These are phyloP conservation scores for Pyrenochaeta sp. DNA, from an alignment of 2,329 filamentous ascomycete species.

Conservation along the genomic window DNA sequence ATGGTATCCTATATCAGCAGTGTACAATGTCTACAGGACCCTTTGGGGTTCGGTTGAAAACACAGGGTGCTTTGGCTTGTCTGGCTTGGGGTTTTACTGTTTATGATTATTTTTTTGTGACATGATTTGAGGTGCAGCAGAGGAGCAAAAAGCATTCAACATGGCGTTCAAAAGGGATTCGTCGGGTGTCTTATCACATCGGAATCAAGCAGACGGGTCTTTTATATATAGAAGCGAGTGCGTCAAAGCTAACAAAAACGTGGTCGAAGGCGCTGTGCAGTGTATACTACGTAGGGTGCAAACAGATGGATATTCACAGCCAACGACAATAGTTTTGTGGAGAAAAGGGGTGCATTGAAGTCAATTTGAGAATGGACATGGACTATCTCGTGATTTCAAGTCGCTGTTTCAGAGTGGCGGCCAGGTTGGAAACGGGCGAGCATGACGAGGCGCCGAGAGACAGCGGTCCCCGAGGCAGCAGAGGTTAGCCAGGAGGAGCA, in stretches of 20 bases:
- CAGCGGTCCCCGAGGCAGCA: constrained; percentile 8
- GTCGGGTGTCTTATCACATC: too few relatives aligned
- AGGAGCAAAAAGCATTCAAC: constrained; percentile 45
- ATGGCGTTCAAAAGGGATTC: constrained; percentile 46
- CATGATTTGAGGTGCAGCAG: constrained; percentile 7
- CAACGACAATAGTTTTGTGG: too few relatives aligned
- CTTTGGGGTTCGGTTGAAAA: background rate
- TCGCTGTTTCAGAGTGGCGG: constrained; percentile 1
- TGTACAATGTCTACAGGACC: background rate
- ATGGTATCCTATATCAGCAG: background rate
- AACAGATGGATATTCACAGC: too few relatives aligned
- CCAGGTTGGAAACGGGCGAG: background rate
- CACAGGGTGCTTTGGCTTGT: background rate
- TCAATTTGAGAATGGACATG: too few relatives aligned
- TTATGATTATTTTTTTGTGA: too few relatives aligned
- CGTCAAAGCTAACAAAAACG: too few relatives aligned
- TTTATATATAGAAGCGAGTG: too few relatives aligned
- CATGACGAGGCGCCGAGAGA: background rate
- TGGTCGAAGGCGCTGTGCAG: too few relatives aligned
- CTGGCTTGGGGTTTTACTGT: constrained; percentile 6
- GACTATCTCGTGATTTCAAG: background rate
- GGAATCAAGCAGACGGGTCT: too few relatives aligned
- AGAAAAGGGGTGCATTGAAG: too few relatives aligned
- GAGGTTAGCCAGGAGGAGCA: constrained; percentile 9
- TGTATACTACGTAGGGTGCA: too few relatives aligned